These are phyloP conservation scores for Fusarium agapanthi DNA, from an alignment of 2,329 filamentous ascomycete species.

Conservation along the genomic window DNA sequence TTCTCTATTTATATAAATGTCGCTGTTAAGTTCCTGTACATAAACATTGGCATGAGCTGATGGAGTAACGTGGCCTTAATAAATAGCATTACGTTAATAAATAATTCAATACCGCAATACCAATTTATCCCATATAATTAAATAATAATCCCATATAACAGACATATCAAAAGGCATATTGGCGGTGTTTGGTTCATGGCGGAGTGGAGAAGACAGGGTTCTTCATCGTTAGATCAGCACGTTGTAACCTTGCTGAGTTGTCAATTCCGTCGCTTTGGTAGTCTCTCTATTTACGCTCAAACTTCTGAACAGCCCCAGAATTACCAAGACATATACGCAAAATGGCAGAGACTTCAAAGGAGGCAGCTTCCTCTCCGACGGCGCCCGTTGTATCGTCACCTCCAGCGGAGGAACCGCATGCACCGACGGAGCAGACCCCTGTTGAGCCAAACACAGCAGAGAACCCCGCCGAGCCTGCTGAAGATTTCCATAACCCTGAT, in stretches of 20 bases:
- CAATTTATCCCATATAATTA: no score
- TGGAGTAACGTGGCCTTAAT: rapidly evolving
- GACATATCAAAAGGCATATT: no score
- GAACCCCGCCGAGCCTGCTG: not conserved
- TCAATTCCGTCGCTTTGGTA: not conserved
- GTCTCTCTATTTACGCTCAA: no score
- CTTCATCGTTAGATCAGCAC: not conserved
- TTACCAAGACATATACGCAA: rapidly evolving
- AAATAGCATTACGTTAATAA: no score
- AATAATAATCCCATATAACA: no score
- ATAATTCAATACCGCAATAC: rapidly evolving
- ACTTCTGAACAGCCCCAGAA: rapidly evolving
- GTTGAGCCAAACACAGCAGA: not conserved
- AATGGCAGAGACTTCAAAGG: not conserved
- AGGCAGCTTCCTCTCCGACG: rapidly evolving
- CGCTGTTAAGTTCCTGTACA: rapidly evolving
- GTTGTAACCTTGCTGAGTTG: not conserved
- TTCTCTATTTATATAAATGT: rapidly evolving
- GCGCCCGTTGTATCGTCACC: not conserved
- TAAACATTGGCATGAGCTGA: no score
- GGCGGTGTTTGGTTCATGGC: no score
- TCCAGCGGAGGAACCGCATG: not conserved
- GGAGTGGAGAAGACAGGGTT: not conserved
- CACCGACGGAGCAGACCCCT: not conserved
- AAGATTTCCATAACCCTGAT: conserved; percentile 4